Conservation (phyloP, 2,329 filamentous ascomycete species). For the Sporothrix humicola region DNA sequence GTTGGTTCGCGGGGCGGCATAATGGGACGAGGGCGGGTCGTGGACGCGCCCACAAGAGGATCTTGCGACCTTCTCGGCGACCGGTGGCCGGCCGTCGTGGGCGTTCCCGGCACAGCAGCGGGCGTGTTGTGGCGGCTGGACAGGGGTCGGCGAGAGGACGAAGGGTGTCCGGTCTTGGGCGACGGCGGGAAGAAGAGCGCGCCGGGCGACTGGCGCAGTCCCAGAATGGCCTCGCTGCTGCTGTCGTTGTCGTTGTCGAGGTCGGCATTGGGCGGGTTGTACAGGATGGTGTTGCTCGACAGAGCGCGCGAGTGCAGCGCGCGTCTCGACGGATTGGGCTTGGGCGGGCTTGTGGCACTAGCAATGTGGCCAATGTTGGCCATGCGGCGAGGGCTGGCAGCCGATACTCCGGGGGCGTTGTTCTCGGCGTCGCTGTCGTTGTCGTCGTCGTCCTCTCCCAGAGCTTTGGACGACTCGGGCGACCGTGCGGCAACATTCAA, state of each 20-base stretch:
- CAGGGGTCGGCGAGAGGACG: slow-evolving; percentile 43
- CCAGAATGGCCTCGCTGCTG: not conserved
- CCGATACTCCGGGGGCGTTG: not conserved
- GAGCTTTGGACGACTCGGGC: slow-evolving; percentile 41
- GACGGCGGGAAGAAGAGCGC: slow-evolving; percentile 51
- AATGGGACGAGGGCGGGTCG: slow-evolving; percentile 60
- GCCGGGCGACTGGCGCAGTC: slow-evolving; percentile 18
- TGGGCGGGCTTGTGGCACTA: slow-evolving; percentile 27
- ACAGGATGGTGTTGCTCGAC: slow-evolving; percentile 84
- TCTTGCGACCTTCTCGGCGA: slow-evolving; percentile 53
- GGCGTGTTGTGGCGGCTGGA: slow-evolving; percentile 52
- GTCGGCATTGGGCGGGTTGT: slow-evolving; percentile 64
- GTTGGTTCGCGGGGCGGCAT: slow-evolving; percentile 58
- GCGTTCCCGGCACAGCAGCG: slow-evolving; percentile 44
- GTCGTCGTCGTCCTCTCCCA: not conserved
- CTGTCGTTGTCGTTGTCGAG: slow-evolving; percentile 21
- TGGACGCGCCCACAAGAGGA: too few relatives aligned
- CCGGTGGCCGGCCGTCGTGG: slow-evolving; percentile 44
- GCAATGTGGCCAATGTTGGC: slow-evolving; percentile 27
- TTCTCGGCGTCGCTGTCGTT: not conserved
- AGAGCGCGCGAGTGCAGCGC: slow-evolving; percentile 71
- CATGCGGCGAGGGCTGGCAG: slow-evolving; percentile 11
- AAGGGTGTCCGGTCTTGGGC: slow-evolving; percentile 43
- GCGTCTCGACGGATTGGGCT: slow-evolving; percentile 36
- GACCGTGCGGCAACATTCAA: slow-evolving; percentile 35